Conservation (phyloP, 495 filamentous ascomycete species). For the Xylaria curta region DNA sequence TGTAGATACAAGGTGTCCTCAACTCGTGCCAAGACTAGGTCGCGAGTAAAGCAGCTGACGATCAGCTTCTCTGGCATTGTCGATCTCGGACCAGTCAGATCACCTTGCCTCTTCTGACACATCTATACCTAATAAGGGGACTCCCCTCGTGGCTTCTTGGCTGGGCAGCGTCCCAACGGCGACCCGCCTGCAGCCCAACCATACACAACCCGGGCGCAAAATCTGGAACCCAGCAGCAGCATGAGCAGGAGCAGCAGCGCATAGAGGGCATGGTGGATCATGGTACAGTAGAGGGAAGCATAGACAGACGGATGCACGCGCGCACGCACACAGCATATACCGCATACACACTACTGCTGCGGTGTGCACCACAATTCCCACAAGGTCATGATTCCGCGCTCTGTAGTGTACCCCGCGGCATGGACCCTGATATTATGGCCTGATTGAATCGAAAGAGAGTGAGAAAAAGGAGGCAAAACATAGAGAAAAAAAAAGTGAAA, state of each 20-base stretch:
- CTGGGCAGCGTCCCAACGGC: conserved; percentile 28
- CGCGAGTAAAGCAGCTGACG: conserved; percentile 20
- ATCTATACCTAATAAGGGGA: conserved; percentile 21
- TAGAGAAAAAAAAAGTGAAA: background rate
- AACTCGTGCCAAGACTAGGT: conserved; percentile 5
- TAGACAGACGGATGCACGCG: conserved; percentile 3
- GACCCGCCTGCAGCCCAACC: conserved; percentile 28
- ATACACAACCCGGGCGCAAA: conserved; percentile 18
- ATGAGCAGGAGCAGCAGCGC: background rate
- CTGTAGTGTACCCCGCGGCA: conserved; percentile 22
- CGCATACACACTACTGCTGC: background rate
- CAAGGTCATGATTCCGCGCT: conserved; percentile 10
- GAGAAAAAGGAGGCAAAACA: background rate
- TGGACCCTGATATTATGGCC: conserved; percentile 19
- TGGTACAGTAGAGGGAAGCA: background rate
- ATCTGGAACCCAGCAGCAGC: conserved; percentile 19
- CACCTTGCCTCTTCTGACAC: conserved; percentile 16
- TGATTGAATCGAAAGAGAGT: conserved; percentile 15
- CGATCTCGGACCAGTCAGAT: conserved; percentile 23
- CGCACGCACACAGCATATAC: conserved; percentile 7
- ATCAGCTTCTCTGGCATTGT: conserved; percentile 25
- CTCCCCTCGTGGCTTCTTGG: conserved; percentile 27
- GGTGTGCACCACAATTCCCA: background rate
- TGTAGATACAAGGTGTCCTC: conserved; percentile 3
- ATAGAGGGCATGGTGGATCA: background rate